Base-by-base conservation (phyloP, 1,284 basidiomycete species). In the Ceratobasidium sp. region DNA sequence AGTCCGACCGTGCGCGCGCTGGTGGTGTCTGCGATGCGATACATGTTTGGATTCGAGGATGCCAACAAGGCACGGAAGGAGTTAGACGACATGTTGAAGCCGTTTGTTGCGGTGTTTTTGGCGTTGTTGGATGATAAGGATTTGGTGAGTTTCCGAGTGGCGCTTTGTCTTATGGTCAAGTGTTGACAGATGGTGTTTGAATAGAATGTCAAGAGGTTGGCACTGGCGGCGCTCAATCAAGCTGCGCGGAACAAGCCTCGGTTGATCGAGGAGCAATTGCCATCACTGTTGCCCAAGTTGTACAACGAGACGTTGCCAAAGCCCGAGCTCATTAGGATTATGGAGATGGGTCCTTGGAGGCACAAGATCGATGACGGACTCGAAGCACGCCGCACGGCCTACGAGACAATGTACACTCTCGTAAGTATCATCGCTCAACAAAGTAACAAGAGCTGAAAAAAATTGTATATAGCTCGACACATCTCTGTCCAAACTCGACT, bases 311-410 rank as follows among this genome's bases (percentile, higher is more conserved):
- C 95, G 0, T 80, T 86, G 40, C 82, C 95, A 77, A 92, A 94
- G 77, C 85, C 87, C 16, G 88, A 92, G 44, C 87, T 98, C 70
- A 91, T 98, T 77, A 88, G 94, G 38, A 93, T 92, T 6, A 95
- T 99, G 8, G 90, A 94, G 78, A 98, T 99, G 97, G 97, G 97
- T 16, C 97, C 97, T 0, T 99, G 95, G 91, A 95, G 92, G 67
- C 94, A 96, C 80, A 94, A 92, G 79, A 92, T 95, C 42, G 95
- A 97, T 77, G 94, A 96, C 76, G 95, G 95, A 63, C 84, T 97
- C 11, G 95, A 97, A 75, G 87, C 94, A n/a, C 89, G 94, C 70
- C 95, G 96, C 84, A 96, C 94, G 0, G 96, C 96, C 1, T 98
- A 94, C 81, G 96, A 99, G 81, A 96, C 96, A 4, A 93, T 99